Percentiles rank a stretch among this genome's conserved stretches.
phyloP scores from a whole-genome alignment of 2,329 filamentous ascomycete species.

The Xylaria sp. region DNA sequence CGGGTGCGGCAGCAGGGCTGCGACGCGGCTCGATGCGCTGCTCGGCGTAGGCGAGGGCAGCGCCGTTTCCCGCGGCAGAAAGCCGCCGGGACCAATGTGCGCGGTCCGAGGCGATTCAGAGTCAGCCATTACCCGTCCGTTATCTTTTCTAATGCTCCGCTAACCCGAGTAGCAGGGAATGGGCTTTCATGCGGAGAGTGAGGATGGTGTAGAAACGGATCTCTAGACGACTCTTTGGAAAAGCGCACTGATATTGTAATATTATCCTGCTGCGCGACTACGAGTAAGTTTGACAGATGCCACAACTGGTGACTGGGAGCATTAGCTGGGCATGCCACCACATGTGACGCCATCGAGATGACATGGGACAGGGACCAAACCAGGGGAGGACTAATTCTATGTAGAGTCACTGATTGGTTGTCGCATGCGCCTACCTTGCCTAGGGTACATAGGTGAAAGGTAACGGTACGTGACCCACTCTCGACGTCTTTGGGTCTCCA shows the following conservation, averaged over 20 bases:
- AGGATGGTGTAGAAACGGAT: no score
- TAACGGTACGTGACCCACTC: no score
- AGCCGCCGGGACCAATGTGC: slow-evolving; percentile 57
- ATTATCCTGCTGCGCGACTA: no score
- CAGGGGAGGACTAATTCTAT: not conserved
- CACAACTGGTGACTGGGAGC: not conserved
- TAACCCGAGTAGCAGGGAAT: not conserved
- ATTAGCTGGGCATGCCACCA: not conserved
- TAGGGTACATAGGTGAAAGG: no score
- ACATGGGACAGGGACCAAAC: not conserved
- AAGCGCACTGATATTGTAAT: no score
- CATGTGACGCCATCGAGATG: slow-evolving; percentile 2
- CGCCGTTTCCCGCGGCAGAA: slow-evolving; percentile 55
- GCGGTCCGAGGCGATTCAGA: slow-evolving; percentile 38
- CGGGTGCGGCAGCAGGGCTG: slow-evolving; percentile 64
- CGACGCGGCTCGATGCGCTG: slow-evolving; percentile 55
- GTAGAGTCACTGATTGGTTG: not conserved
- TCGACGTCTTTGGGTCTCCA: not conserved
- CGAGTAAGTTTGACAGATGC: no score
- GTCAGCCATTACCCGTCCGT: slow-evolving; percentile 41
- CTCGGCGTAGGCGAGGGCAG: slow-evolving; percentile 68
- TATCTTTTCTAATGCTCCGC: no score
- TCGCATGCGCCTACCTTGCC: no score
- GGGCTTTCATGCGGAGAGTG: not conserved
- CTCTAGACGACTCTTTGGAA: no score